These are phyloP conservation scores for Trichoderma lentiforme DNA, from an alignment of 2,329 filamentous ascomycete genomes.

Conservation along the genomic window DNA sequence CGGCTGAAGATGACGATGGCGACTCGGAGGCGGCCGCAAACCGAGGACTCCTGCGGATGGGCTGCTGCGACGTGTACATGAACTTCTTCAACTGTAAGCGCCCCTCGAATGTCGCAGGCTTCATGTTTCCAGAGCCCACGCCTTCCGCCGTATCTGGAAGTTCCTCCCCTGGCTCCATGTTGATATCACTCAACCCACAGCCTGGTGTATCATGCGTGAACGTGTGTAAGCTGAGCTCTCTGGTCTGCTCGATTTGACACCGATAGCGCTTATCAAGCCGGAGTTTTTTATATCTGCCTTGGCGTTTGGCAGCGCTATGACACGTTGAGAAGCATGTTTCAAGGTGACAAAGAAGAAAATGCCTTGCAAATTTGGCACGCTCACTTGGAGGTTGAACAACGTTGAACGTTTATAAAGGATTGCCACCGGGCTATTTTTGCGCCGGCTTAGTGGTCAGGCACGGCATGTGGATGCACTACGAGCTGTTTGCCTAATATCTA, in stretches of 20 bases:
- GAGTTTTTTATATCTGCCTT: neutral
- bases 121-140: neutral
- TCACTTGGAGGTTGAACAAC: neutral
- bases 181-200: neutral
- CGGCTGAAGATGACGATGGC: constrained; percentile 12
- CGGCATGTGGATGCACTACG: neutral
- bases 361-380: neutral
- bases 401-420: neutral
- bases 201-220: constrained; percentile 3
- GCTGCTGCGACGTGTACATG: constrained; percentile 34
- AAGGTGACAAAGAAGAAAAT: neutral
- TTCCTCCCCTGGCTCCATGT: neutral
- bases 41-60: constrained; percentile 31
- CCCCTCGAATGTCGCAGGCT: constrained; percentile 41
- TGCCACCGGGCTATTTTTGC: constrained; percentile 1
- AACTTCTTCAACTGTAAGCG: constrained; percentile 45
- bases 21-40: constrained; percentile 23
- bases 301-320: neutral
- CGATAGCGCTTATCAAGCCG: neutral
- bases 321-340: neutral
- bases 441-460: neutral
- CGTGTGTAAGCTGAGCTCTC: constrained; percentile 5
- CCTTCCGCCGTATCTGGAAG: neutral
- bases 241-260: neutral
- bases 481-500: neutral